A percentile compares a stretch with the other conserved stretches of the same genome.
phyloP scores from a whole-genome alignment of 345 rosid species.

The Hypericum androsaemum region DNA sequence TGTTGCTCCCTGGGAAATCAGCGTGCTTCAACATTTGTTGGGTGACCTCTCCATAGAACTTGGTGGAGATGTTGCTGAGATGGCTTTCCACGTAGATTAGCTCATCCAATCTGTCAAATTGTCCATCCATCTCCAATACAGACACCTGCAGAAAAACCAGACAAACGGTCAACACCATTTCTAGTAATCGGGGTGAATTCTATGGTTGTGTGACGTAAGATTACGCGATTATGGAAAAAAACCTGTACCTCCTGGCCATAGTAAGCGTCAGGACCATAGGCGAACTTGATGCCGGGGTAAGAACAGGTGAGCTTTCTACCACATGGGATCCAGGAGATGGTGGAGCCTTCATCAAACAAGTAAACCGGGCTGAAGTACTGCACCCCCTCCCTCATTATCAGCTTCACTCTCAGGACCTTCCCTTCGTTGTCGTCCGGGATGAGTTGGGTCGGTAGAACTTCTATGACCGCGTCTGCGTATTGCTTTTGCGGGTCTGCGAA shows the following conservation, averaged over 20 bases:
- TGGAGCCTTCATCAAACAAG: slow-evolving; percentile 90
- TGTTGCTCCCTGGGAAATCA: slow-evolving; percentile 96
- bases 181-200: background rate
- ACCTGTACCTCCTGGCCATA: slow-evolving; percentile 62
- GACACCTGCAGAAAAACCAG: slow-evolving; percentile 46
- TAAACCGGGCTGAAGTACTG: slow-evolving; percentile 77
- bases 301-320: slow-evolving; percentile 96
- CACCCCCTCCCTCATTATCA: slow-evolving; percentile 96
- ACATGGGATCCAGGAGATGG: slow-evolving; percentile 89
- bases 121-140: slow-evolving; percentile 92
- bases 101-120: slow-evolving; percentile 91
- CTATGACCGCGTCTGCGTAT: slow-evolving; percentile 85
- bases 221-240: background rate
- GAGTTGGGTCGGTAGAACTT: slow-evolving; percentile 79
- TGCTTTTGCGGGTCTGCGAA: slow-evolving; percentile 90
- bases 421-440: slow-evolving; percentile 92
- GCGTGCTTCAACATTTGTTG: slow-evolving; percentile 93
- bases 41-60: slow-evolving; percentile 89
- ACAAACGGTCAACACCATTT: background rate
- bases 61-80: slow-evolving; percentile 82
- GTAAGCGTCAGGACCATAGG: slow-evolving; percentile 73
- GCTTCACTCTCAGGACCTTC: slow-evolving; percentile 75
- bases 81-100: slow-evolving; percentile 92
- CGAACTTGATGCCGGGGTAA: slow-evolving; percentile 94
- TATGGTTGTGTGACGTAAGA: background rate